phyloP scores from a whole-genome alignment of 2,329 filamentous ascomycete species.

The Parastagonospora nodorum region DNA sequence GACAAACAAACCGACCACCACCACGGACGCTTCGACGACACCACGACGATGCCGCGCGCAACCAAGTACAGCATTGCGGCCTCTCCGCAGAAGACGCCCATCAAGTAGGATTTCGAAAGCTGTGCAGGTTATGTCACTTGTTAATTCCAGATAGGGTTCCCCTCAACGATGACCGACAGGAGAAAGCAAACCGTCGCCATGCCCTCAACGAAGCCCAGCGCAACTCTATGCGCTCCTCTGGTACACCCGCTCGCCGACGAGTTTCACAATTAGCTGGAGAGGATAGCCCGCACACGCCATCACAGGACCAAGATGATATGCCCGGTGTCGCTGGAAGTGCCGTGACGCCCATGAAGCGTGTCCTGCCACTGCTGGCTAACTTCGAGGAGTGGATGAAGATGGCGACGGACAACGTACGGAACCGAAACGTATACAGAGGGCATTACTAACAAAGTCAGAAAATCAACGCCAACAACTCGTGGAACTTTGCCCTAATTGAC shows the following conservation, averaged over 20 bases:
- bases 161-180: constrained; percentile 91
- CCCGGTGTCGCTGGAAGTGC: constrained; percentile 69
- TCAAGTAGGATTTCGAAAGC: constrained; percentile 26
- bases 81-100: constrained; percentile 55
- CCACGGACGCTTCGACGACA: background rate
- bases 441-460: constrained; percentile 31
- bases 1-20: constrained; percentile 25
- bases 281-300: constrained; percentile 57
- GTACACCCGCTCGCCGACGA: constrained; percentile 71
- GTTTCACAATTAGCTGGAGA: constrained; percentile 58
- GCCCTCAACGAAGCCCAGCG: constrained; percentile 88
- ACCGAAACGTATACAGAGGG: too few species aligned
- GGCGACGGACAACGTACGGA: constrained; percentile 83
- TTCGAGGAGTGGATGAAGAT: constrained; percentile 99
- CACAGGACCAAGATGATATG: constrained; percentile 57
- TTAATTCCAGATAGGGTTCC: constrained; percentile 69
- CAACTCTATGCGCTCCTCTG: constrained; percentile 85
- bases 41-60: constrained; percentile 59
- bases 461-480: constrained; percentile 97
- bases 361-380: constrained; percentile 86
- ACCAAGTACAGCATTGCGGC: constrained; percentile 51
- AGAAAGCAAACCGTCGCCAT: constrained; percentile 89
- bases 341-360: constrained; percentile 93
- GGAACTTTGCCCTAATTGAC: constrained; percentile 99
- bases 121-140: background rate